phyloP scores from a whole-genome alignment of 257 asterid species.

The Nicotiana tabacum region DNA sequence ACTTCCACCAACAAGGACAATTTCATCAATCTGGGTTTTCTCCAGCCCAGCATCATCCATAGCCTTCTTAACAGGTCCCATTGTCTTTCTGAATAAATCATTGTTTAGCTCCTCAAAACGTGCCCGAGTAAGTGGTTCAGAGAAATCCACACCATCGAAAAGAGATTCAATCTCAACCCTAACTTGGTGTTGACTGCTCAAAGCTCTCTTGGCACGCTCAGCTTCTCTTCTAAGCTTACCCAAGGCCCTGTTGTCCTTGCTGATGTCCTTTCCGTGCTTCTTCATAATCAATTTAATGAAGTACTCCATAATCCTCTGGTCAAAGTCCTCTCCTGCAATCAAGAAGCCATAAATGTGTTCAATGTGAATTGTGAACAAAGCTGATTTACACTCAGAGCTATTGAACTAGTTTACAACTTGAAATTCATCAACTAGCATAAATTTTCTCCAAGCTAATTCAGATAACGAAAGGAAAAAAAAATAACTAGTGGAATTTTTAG shows the following conservation, averaged over 20 bases:
- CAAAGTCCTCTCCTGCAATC: conserved; percentile 12
- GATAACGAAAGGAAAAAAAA: too few relatives aligned
- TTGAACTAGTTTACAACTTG: not conserved
- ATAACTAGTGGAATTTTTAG: not conserved
- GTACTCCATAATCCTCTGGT: conserved; percentile 12
- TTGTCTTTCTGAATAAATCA: conserved; percentile 8
- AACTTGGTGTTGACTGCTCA: conserved; percentile 6
- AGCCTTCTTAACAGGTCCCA: conserved; percentile 3
- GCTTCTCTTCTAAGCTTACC: conserved; percentile 9
- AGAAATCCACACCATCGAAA: conserved; percentile 12
- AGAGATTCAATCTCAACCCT: conserved; percentile 14
- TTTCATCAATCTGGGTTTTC: conserved; percentile 6
- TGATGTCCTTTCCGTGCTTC: conserved; percentile 15
- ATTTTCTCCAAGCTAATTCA: not conserved
- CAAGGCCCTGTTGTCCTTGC: conserved; percentile 9
- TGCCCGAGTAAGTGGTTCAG: conserved; percentile 12
- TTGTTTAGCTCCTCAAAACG: conserved; percentile 11
- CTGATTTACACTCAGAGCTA: not conserved
- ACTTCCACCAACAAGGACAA: conserved; percentile 15
- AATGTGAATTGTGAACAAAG: not conserved
- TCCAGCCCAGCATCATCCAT: conserved; percentile 12
- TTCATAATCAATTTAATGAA: conserved; percentile 12
- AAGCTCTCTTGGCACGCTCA: conserved; percentile 13
- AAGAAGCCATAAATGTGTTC: not conserved
- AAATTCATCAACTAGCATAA: not conserved